These are phyloP conservation scores for Pseudogymnoascus sp. DNA, from an alignment of 2,329 filamentous ascomycete species.

Conservation along the genomic window DNA sequence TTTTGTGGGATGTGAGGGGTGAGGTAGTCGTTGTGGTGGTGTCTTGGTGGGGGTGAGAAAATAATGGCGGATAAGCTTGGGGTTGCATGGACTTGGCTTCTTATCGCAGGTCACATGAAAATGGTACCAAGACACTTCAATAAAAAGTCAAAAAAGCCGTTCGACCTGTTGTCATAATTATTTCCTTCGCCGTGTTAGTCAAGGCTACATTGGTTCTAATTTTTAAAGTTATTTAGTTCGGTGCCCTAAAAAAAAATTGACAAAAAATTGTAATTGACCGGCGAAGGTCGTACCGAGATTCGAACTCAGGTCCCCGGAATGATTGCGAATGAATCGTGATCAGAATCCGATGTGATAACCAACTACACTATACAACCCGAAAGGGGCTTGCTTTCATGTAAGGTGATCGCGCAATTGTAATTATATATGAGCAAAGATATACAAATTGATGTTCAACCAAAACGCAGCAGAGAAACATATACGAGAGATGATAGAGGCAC, in stretches of 20 bases:
- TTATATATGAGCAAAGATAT: background rate
- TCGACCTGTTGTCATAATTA: background rate
- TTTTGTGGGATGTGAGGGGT: background rate
- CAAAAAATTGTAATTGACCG: background rate
- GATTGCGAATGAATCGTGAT: background rate
- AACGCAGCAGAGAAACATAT: too few species aligned
- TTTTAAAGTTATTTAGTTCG: background rate
- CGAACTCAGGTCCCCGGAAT: slow-evolving; percentile 10
- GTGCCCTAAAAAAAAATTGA: background rate
- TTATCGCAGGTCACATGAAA: slow-evolving; percentile 8
- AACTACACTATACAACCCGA: slow-evolving; percentile 10
- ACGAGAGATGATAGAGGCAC: too few species aligned
- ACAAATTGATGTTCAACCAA: too few species aligned
- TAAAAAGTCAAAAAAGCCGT: background rate
- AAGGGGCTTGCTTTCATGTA: slow-evolving; percentile 2
- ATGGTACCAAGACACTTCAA: background rate
- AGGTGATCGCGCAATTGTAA: background rate
- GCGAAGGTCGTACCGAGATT: slow-evolving; percentile 8
- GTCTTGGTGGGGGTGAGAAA: slow-evolving; percentile 10
- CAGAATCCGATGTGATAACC: slow-evolving; percentile 10
- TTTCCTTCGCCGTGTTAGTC: background rate
- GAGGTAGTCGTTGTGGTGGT: background rate
- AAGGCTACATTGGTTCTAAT: background rate
- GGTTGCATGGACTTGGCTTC: slow-evolving; percentile 1
- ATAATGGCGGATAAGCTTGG: slow-evolving; percentile 5